Evolutionary conservation across 2,329 filamentous ascomycete species (phyloP), one percentile per base, ranked within the genome.

Genomic region (Pseudonectria foliicola): DNA sequence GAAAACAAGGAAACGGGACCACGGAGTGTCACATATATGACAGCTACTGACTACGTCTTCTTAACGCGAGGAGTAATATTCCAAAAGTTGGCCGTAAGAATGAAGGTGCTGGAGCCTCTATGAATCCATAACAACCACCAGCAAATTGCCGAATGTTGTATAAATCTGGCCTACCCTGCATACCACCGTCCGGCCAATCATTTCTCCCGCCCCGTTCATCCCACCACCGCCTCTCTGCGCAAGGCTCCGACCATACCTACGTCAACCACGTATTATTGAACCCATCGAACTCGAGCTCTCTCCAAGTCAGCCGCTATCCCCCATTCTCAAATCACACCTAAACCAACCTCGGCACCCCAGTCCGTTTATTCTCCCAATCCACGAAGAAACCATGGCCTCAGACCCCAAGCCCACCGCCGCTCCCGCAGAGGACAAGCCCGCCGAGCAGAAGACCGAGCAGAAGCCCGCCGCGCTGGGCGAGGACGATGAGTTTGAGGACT

Each of bases 401-500:
- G 49, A 52, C 30, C 45, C 49, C 28, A 52, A 52, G 48, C 39
- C 49, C 24, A 42, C 44, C 29, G 48, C 49, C 28, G 53, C 53
- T 46, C 39, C 49, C 24, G 44, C 44, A 28, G 48, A 45, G 18
- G 46, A 53, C 13, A 48, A 49, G 43, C 46, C 49, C 29, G 37
- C 31, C 29, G 50, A 53, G 40, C 40, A 46, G 29, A 52, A 53
- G 42, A 35, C 30, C 18, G 25, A 43, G 31, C 45, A 53, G 41
- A 53, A 53, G 48, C 48, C 77, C 54, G 51, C 81, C 24, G 76
- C 84, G 39, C 74, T 96, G 18, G 92, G 95, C 62, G 92, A 98
- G 62, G 92, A 98, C 57, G 92, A 98, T 62, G 92, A 98, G 68
- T 98, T 98, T 55, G 92, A 98, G 61, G 92, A 98, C 62, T 98